Conservation (phyloP, 768 basidiomycete genomes). For the Lentinula aciculospora region DNA sequence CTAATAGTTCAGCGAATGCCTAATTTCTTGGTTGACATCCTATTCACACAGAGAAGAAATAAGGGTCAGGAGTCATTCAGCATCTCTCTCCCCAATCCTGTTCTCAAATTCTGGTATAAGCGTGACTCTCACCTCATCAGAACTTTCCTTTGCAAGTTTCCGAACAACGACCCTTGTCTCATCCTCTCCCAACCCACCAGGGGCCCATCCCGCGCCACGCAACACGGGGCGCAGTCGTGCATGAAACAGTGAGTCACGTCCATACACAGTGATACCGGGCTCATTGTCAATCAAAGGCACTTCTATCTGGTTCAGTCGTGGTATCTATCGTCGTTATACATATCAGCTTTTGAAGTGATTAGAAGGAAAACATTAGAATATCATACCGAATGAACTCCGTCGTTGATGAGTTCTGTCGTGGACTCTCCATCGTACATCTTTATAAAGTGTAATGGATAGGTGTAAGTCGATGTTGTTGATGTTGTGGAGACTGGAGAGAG, state of each 20-base stretch:
- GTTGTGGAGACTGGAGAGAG: neutral
- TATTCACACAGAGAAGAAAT: neutral
- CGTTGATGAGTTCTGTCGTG: neutral
- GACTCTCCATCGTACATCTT: neutral
- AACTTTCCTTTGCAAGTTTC: neutral
- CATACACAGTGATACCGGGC: neutral
- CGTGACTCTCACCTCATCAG: neutral
- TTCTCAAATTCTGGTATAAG: neutral
- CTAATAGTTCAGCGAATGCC: neutral
- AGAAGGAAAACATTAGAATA: neutral
- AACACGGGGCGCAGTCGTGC: neutral
- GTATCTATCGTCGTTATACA: neutral
- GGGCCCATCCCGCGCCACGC: neutral
- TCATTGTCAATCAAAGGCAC: neutral
- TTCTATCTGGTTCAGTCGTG: neutral
- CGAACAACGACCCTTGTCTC: neutral
- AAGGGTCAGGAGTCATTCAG: neutral
- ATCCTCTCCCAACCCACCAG: neutral
- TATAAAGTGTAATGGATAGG: neutral
- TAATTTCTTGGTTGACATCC: neutral
- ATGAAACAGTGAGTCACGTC: neutral
- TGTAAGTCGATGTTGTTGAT: no score
- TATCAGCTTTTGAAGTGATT: neutral
- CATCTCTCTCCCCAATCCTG: neutral
- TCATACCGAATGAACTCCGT: neutral